Base-by-base conservation (phyloP, 2,329 filamentous ascomycete species). In the Fusarium pseudocircinatum region DNA sequence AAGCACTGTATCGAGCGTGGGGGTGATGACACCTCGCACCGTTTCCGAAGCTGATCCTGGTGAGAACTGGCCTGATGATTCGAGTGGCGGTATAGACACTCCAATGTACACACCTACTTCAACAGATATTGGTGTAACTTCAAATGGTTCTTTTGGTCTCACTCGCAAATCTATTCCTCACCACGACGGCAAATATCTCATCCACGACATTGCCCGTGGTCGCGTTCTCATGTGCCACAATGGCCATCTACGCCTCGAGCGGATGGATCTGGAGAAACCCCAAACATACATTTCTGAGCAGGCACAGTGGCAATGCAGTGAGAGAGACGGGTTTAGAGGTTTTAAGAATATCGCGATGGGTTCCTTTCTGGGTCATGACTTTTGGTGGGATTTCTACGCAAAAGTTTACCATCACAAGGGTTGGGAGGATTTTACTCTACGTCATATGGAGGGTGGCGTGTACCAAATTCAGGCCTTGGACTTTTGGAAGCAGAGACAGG, bases 111-210 rank as follows among this genome's bases (percentile, higher is more conserved):
- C 40, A 11, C 10, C 40, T 7, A 16, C n/a, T 43, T 43, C 10
- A 18, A 6, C n/a, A 12, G 6, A 24, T 43, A 7, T 43, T 0
- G 40, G 15, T 2, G n/a, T 3, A 12, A 6, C 6, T 8, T 18
- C 15, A 16, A 18, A 24, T 7, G 0, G 11, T 24, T 43, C 42
- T 24, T 4, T 18, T 11, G 10, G n/a, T 43, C 43, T 44, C 15
- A 44, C 24, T 26, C 24, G 43, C 4, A 44, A 44, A 13, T 44
- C 24, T 0, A 6, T 20, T 20, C 43, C 43, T 44, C 24, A 44
- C 10, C 24, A 44, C 12, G 16, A 44, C 24, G 24, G 43, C 12
- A 44, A 44, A 44, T 44, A 26, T 44, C 43, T 26, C 2, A 44
- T 44, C 43, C 9, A 20, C 16, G 43, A 26, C 11, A 3, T 26